phyloP scores from a whole-genome alignment of 2,329 filamentous ascomycete genomes.

The Colletotrichum paranaense region DNA sequence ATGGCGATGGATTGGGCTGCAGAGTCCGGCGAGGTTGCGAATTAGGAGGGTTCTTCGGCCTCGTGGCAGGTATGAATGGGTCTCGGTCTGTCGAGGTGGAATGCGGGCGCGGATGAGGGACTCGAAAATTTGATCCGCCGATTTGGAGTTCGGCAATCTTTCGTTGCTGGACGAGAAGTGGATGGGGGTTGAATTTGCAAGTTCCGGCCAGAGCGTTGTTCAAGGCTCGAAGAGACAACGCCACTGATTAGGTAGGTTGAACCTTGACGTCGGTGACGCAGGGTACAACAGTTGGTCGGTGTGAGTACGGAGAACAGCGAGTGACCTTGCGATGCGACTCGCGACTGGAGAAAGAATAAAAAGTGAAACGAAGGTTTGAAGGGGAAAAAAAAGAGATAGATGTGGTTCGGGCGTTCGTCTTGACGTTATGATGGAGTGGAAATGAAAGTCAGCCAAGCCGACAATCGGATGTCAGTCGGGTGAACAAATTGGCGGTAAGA shows the following conservation, averaged over 20 bases:
- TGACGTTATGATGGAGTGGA: slow-evolving; percentile 14
- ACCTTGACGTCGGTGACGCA: slow-evolving; percentile 2
- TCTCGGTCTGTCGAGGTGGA: not conserved
- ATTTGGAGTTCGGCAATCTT: not conserved
- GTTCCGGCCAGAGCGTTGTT: not conserved
- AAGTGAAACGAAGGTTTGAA: slow-evolving; percentile 32
- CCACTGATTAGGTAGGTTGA: not conserved
- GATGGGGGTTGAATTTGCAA: not conserved
- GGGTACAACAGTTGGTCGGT: not conserved
- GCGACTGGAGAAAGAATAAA: slow-evolving; percentile 16
- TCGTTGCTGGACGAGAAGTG: not conserved
- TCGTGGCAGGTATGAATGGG: not conserved
- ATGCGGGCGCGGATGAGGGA: not conserved
- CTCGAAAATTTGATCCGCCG: not conserved
- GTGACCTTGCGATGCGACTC: slow-evolving; percentile 20
- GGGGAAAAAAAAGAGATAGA: not conserved
- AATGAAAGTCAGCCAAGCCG: slow-evolving; percentile 10
- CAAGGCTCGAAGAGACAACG: not conserved
- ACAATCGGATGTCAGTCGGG: not conserved
- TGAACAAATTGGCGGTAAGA: not conserved
- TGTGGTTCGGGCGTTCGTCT: slow-evolving; percentile 30
- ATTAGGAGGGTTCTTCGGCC: not conserved
- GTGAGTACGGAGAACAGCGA: not conserved
- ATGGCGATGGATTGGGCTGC: not conserved
- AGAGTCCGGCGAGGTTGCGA: not conserved